Evolutionary conservation across 164 flowering plant species (phyloP).

Genomic region (Berberis vulgaris): DNA sequence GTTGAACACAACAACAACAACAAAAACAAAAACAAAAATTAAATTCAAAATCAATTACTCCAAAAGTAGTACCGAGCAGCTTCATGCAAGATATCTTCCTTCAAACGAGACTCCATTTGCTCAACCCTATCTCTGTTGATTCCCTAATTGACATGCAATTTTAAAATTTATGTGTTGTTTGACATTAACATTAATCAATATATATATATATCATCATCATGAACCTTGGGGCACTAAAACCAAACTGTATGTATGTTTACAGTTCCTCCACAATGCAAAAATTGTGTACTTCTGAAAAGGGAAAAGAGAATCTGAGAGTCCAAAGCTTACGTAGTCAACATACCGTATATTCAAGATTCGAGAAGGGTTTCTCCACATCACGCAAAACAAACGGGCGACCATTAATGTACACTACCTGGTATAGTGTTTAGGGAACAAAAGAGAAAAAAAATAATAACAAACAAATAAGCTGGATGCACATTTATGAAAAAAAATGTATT

Average conservation of each 20-base stretch:
- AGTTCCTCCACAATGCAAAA: not conserved
- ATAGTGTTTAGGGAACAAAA: not conserved
- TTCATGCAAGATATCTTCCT: slow-evolving; percentile 78
- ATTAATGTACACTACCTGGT: slow-evolving; percentile 86
- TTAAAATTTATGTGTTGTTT: too few relatives aligned
- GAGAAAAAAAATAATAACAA: not conserved
- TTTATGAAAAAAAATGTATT: too few relatives aligned
- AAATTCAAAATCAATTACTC: not conserved
- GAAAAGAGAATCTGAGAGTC: not conserved
- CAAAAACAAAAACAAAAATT: not conserved
- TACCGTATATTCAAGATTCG: slow-evolving; percentile 95
- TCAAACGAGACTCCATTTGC: slow-evolving; percentile 89
- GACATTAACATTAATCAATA: too few relatives aligned
- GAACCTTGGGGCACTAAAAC: too few relatives aligned
- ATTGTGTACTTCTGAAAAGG: not conserved
- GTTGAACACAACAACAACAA: not conserved
- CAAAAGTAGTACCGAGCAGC: slow-evolving; percentile 54
- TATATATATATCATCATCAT: too few relatives aligned
- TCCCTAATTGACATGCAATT: slow-evolving; percentile 39
- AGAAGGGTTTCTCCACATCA: slow-evolving; percentile 88
- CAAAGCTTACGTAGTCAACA: slow-evolving; percentile 9
- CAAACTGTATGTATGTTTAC: too few relatives aligned
- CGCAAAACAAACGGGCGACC: slow-evolving; percentile 98
- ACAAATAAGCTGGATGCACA: too few relatives aligned
- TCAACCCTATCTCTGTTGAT: slow-evolving; percentile 87